Evolutionary conservation across 306 rosid genomes (phyloP).

Genomic region (Pyrus bretschneideri): DNA sequence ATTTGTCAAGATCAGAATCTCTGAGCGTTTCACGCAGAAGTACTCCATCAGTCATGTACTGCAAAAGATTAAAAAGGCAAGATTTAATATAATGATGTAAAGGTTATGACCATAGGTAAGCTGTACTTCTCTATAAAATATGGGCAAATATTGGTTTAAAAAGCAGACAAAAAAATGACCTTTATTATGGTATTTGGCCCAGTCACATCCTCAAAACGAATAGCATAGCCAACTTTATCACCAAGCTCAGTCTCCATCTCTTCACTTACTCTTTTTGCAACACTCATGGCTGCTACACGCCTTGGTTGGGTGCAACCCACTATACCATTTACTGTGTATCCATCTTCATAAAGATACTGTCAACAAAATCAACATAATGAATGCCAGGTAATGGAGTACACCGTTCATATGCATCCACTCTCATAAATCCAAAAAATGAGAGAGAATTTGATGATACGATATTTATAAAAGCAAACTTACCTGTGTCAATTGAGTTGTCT

Average conservation of each 20-base stretch:
- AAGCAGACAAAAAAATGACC: conserved; percentile 30
- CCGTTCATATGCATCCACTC: not conserved
- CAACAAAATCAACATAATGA: conserved; percentile 26
- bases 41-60: conserved; percentile 99
- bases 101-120: not conserved
- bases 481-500: conserved; percentile 97
- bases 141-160: not conserved
- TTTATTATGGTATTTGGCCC: conserved; percentile 84
- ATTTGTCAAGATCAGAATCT: conserved; percentile 93
- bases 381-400: conserved; percentile 4
- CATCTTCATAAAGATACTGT: conserved; percentile 93
- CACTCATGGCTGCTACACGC: conserved; percentile 99
- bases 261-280: conserved; percentile 97
- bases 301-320: conserved; percentile 99
- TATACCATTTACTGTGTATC: conserved; percentile 67
- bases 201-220: conserved; percentile 96
- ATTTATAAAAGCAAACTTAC: conserved; percentile 27
- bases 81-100: conserved; percentile 20
- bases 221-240: conserved; percentile 91
- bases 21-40: conserved; percentile 95
- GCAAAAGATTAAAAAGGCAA: conserved; percentile 28
- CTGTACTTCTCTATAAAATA: not conserved
- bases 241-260: conserved; percentile 98
- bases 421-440: not conserved
- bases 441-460: not conserved